Evolutionary conservation across 2,329 filamentous ascomycete species (phyloP), one percentile per base, ranked within the genome.

Genomic region (Claviceps sp.): DNA sequence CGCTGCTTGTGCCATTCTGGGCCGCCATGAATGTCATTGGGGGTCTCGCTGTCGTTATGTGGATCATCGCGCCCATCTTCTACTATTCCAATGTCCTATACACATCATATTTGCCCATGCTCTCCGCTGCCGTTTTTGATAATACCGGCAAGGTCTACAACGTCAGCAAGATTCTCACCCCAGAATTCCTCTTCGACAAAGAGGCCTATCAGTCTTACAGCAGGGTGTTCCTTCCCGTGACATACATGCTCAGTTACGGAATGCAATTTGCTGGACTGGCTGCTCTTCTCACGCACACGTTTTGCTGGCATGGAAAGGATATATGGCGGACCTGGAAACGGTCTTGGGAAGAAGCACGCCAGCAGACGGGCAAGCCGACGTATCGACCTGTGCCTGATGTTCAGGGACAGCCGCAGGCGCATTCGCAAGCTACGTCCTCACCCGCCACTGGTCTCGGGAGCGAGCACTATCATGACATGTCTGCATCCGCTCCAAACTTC

Each of bases 161-260:
- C 59, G 88, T 94, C 50, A 83, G 80, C 67, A 85, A 79, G 58
- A 89, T 95, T 42, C 71, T 95, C 43, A 91, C 87, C 0, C 58
- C 78, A 0, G 82, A 91, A 43, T 93, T 89, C 56, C 64, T 89
- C 39, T 91, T 95, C 60, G 85, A 94, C 61, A 73, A 77, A 54
- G 76, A 81, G 19, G 86, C 87, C 17, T 95, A 94, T 66, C 73
- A 81, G 47, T 77, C 74, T n/a, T 94, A 94, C 67, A 91, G 87
- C 59, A 80, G 85, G 17, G 86, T 94, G 1, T 95, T 90, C 58
- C 70, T 94, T 8, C 87, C 89, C 1, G 89, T 93, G 55, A 93
- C 89, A 0, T 95, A 93, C 62, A 86, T 90, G 19, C 74, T 94
- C 42, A 90, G 87, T 62, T 95, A 94, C 59, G 88, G 84, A 2